Evolutionary conservation across 148 eudicot genomes (phyloP), one percentile per base, ranked within the genome.

Genomic region (Tetragonia tetragonoides): DNA sequence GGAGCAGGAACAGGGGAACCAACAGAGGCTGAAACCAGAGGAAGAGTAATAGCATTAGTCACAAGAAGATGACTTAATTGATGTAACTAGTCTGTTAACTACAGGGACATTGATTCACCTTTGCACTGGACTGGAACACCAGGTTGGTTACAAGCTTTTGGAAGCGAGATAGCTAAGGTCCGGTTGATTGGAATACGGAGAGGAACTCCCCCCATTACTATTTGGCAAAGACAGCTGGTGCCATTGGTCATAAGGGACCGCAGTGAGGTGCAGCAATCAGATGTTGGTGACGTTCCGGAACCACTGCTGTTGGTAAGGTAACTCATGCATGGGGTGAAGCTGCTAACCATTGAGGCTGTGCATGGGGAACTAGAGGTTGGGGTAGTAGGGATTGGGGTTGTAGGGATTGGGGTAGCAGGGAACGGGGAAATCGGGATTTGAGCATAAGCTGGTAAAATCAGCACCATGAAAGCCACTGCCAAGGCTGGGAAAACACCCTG

Each of bases 111-210:
- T 21, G 17, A 46, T n/a, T 77, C 5, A 88, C 99, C 93, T 90
- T 90, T 89, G 88, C 99, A 96, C 40, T 84, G 85, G 24, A 96
- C 79, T 53, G 97, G 95, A 39, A 93, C 91, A 40, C 93, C 85
- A 46, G 91, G 80, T 88, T 90, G 91, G 77, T 93, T 91, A 72
- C 99, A 96, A 40, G 93, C 89, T 17, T 85, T 86, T 0, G 99
- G 99, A 7, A 96, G 92, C 0, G 97, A 83, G 17, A 93, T 79
- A 42, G 97, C 99, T 3, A 83, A 77, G 16, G 92, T 90, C 6
- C 92, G 83, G 76, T 93, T 96, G 44, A 96, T 75, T 15, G 98
- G 98, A 38, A 96, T 38, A 11, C 82, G 83, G 60, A 96, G 89
- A 0, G 95, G 93, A 70, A 87, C 86, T 10, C 84, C 89, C 0